Evolutionary conservation across 192 early-diverging fungal genomes (phyloP), one percentile per base, ranked within the genome.

Genomic region (Chytriomyces sp.): DNA sequence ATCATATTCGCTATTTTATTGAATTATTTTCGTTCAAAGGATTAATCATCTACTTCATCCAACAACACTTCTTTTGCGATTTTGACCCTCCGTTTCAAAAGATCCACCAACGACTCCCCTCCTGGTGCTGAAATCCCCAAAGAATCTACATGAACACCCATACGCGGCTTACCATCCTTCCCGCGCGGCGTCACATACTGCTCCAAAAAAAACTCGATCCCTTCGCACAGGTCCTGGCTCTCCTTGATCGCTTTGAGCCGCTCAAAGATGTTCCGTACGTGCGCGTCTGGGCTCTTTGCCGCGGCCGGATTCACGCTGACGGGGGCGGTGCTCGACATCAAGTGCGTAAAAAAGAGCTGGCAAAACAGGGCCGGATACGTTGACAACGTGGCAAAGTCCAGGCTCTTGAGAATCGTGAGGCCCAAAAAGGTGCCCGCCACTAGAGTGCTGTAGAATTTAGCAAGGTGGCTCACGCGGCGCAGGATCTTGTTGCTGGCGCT

Each of bases 361-460:
- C 91, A 88, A 70, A 91, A 91, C 12, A 91, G 63, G 1, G 83
- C 81, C 19, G 83, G 86, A 40, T 89, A 82, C 17, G 75, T 61
- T 26, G 81, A 78, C 8, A 92, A 76, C n/a, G 85, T 85, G 17
- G 91, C 88, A 78, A 93, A 93, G 49, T 89, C 90, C 33, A 93
- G 82, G 10, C 85, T 89, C 81, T 91, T 91, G 26, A 94, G 77
- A 30, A 96, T 85, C 36, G 87, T 83, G 65, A 96, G 74, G n/a
- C 91, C 85, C 25, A 96, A 81, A 12, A 82, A 85, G 28, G 89
- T 84, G 26, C 84, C 84, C 14, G 84, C 83, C 54, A 96, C 76
- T 12, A 98, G 81, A 76, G 88, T 87, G n/a, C 86, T 90, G 75
- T 93, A 95, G 75, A 96, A 82, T 77, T 92, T 96, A 60, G 91